A percentile compares a stretch with the other conserved stretches of the same genome.
Conservation (phyloP, 768 basidiomycete genomes). For the Leccinum arenicola region DNA sequence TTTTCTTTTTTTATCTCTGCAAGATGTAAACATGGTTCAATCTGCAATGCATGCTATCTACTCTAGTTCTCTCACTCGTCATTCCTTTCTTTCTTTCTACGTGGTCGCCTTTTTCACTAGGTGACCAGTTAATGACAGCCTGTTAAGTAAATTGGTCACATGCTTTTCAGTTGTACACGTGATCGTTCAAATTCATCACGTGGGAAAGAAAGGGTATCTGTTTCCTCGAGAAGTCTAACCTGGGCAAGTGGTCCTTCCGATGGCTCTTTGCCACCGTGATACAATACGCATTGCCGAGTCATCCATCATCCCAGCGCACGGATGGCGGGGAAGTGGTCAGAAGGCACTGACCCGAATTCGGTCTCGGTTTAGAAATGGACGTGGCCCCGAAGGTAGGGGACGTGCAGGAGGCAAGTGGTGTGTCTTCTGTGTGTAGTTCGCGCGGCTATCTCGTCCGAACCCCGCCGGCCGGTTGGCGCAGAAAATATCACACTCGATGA, state of each 20-base stretch:
- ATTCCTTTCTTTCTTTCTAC: slow-evolving; percentile 10
- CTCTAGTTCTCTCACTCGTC: slow-evolving; percentile 1
- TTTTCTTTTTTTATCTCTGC: slow-evolving; percentile 16
- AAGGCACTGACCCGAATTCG: not conserved
- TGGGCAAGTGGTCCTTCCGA: slow-evolving; percentile 6
- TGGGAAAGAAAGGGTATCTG: slow-evolving; percentile 12
- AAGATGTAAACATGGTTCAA: slow-evolving; percentile 25
- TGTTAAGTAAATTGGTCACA: not conserved
- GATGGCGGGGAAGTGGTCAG: not conserved
- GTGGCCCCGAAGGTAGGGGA: slow-evolving; percentile 7
- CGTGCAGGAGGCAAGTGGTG: slow-evolving; percentile 2
- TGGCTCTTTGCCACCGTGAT: slow-evolving; percentile 2
- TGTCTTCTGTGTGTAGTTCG: slow-evolving; percentile 1
- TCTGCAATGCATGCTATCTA: slow-evolving; percentile 23
- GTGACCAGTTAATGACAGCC: slow-evolving; percentile 5
- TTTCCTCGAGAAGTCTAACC: slow-evolving; percentile 2
- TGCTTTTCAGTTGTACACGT: slow-evolving; percentile 14
- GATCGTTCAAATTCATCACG: slow-evolving; percentile 22
- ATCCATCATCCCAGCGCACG: not conserved
- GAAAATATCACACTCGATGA: slow-evolving; percentile 3
- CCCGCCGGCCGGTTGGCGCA: slow-evolving; percentile 2
- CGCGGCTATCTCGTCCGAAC: slow-evolving; percentile 1
- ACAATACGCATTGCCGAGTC: not conserved
- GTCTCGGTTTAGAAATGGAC: not conserved
- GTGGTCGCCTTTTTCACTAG: slow-evolving; percentile 5